Evolutionary conservation across 2,329 filamentous ascomycete species (phyloP).

Genomic region (Colletotrichum sp.): DNA sequence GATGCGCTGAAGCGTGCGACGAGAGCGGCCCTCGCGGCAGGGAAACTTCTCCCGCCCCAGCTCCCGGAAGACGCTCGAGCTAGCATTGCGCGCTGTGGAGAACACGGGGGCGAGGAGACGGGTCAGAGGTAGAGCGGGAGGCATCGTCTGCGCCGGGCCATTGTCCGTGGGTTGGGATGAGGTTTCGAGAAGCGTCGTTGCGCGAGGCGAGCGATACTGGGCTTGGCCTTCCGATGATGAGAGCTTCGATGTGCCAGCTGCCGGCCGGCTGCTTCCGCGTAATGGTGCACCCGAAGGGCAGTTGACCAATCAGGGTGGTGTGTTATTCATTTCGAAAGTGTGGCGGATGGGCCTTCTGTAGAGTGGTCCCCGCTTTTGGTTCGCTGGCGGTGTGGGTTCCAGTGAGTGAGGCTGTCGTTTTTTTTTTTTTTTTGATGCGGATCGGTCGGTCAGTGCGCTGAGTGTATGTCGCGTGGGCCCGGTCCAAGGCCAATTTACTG

Average conservation of each 20-base stretch:
- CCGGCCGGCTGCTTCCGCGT: neutral
- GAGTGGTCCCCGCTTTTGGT: neutral
- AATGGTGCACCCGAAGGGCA: neutral
- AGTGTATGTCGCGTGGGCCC: neutral
- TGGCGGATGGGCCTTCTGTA: neutral
- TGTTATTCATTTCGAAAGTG: neutral
- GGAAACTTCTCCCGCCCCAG: neutral
- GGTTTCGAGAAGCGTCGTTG: constrained; percentile 3
- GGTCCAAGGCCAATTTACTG: constrained; percentile 5
- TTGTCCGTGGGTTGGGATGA: constrained; percentile 7
- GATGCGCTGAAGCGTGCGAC: constrained; percentile 35
- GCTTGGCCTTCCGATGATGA: neutral
- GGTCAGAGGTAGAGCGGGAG: neutral
- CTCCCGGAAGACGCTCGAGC: neutral
- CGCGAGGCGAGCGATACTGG: neutral
- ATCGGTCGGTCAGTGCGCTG: constrained; percentile 9
- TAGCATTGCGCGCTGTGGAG: neutral
- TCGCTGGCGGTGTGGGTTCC: constrained; percentile 9
- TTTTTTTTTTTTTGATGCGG: neutral
- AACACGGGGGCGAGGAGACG: neutral
- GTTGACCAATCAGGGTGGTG: neutral
- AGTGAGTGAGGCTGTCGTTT: neutral
- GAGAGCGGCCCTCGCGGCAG: neutral
- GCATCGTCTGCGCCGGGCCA: constrained; percentile 15
- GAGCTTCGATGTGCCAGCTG: neutral